Conservation (phyloP, 345 rosid genomes). For the Citrus sp. region DNA sequence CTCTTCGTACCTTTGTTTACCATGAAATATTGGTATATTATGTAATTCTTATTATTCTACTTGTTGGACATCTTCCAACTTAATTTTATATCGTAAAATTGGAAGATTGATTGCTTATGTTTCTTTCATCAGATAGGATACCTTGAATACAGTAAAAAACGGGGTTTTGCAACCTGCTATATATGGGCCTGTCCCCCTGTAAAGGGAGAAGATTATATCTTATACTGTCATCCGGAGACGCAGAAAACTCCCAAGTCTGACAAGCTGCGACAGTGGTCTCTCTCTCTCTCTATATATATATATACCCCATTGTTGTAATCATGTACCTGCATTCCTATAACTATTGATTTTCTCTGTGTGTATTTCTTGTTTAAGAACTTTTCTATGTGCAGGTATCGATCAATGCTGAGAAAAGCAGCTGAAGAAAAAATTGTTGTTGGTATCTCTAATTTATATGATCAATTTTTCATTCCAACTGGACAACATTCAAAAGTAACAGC, state of each 20-base stretch:
- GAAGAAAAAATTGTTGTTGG: conserved; percentile 81
- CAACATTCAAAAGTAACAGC: conserved; percentile 96
- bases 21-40: conserved; percentile 80
- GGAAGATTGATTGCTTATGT: conserved; percentile 3
- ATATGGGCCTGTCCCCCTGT: conserved; percentile 99
- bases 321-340: background rate
- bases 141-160: conserved; percentile 91
- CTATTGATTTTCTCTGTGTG: background rate
- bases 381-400: conserved; percentile 59
- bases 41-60: background rate
- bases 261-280: conserved; percentile 78
- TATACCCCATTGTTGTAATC: background rate
- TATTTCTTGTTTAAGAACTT: conserved; percentile 12
- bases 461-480: conserved; percentile 74
- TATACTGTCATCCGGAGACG: conserved; percentile 98
- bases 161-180: conserved; percentile 98
- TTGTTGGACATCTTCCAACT: background rate
- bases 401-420: conserved; percentile 85
- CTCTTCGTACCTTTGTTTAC: conserved; percentile 92
- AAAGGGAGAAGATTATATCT: conserved; percentile 96
- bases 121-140: conserved; percentile 68
- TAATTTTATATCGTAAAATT: background rate
- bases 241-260: conserved; percentile 98
- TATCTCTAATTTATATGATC: conserved; percentile 80
- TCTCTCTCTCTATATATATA: background rate